Conservation (phyloP, 2,329 filamentous ascomycete species). For the Metarhizium sp. region DNA sequence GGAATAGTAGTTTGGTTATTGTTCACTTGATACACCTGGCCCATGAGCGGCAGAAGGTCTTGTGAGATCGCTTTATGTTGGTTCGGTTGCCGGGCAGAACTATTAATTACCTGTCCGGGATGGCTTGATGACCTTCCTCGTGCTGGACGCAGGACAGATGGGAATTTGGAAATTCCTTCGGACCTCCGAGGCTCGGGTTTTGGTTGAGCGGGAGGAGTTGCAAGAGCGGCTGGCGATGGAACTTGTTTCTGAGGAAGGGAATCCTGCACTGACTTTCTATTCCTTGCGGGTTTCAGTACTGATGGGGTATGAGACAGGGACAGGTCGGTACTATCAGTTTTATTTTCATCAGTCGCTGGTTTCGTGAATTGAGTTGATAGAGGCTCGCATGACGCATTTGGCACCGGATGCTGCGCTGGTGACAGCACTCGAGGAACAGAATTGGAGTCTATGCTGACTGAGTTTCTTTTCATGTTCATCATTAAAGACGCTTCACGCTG, state of each 20-base stretch:
- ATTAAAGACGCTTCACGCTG: conserved; percentile 17
- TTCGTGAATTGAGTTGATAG: background rate
- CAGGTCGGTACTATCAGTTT: background rate
- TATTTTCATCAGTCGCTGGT: background rate
- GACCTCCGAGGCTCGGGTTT: background rate
- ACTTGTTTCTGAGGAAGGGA: background rate
- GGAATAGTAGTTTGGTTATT: background rate
- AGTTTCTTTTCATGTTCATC: conserved; percentile 12
- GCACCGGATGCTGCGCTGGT: conserved; percentile 11
- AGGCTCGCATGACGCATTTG: background rate
- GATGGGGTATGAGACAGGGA: conserved; percentile 5
- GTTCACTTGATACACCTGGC: background rate
- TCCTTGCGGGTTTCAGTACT: conserved; percentile 6
- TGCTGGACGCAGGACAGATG: conserved; percentile 11
- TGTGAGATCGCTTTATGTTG: background rate
- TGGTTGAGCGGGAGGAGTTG: background rate
- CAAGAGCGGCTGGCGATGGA: background rate
- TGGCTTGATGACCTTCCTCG: conserved; percentile 5
- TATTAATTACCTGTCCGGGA: background rate
- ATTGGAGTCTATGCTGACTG: conserved; percentile 11
- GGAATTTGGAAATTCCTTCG: conserved; percentile 6
- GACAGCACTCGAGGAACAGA: conserved; percentile 14
- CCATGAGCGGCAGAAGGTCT: too few relatives aligned
- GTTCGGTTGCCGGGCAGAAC: background rate
- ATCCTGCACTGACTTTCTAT: background rate